A percentile compares a stretch with the other conserved stretches of the same genome.
phyloP scores from a whole-genome alignment of 495 filamentous ascomycete species.

The Daldinia bambusicola region DNA sequence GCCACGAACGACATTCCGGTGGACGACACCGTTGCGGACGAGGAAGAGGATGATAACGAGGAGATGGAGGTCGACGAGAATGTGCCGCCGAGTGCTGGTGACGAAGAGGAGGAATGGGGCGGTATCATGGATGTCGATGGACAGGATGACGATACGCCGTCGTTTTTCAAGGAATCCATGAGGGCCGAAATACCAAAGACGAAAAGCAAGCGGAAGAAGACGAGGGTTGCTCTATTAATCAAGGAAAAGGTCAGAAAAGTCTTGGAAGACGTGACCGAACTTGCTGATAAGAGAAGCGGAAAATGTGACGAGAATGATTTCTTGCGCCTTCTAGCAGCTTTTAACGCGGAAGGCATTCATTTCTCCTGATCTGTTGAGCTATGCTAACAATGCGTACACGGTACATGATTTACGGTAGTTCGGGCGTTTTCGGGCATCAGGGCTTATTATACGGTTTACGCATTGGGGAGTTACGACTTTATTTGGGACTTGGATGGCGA shows the following conservation, averaged over 20 bases:
- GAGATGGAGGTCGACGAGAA: slow-evolving; percentile 64
- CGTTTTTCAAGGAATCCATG: slow-evolving; percentile 76
- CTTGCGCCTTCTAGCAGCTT: slow-evolving; percentile 65
- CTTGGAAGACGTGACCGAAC: slow-evolving; percentile 75
- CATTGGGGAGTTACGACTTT: slow-evolving; percentile 40
- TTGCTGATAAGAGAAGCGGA: slow-evolving; percentile 82
- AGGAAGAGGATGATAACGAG: slow-evolving; percentile 61
- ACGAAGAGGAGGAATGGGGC: slow-evolving; percentile 57
- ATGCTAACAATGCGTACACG: not conserved
- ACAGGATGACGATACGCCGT: slow-evolving; percentile 66
- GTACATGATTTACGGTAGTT: slow-evolving; percentile 24
- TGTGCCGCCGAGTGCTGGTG: slow-evolving; percentile 61
- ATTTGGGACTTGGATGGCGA: not conserved
- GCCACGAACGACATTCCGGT: slow-evolving; percentile 80
- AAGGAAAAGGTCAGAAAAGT: slow-evolving; percentile 85
- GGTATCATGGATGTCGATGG: slow-evolving; percentile 56
- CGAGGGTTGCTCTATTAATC: slow-evolving; percentile 79
- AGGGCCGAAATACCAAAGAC: slow-evolving; percentile 63
- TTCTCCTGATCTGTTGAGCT: slow-evolving; percentile 70
- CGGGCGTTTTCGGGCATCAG: slow-evolving; percentile 20
- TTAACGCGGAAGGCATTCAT: slow-evolving; percentile 92
- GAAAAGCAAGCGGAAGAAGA: slow-evolving; percentile 70
- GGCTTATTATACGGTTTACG: slow-evolving; percentile 23
- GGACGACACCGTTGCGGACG: slow-evolving; percentile 71
- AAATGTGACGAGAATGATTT: slow-evolving; percentile 94